A percentile compares a stretch with the other conserved stretches of the same genome.
Evolutionary conservation across 805 yeast species (phyloP).

Genomic region (Candida chauliodis): DNA sequence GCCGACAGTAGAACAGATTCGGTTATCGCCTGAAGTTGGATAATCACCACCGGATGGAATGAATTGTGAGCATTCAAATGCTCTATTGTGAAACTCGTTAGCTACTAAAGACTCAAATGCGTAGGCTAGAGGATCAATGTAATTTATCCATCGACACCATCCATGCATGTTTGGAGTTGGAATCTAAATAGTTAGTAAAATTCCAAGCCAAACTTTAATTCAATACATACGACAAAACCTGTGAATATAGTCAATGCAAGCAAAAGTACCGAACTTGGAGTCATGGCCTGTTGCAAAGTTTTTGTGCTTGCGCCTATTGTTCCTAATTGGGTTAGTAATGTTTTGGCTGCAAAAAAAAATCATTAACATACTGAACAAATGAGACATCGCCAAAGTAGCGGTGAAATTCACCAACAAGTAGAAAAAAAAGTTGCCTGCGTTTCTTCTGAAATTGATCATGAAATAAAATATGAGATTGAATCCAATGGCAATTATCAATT

Average conservation of each 20-base stretch:
- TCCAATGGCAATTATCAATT: slow-evolving; percentile 31
- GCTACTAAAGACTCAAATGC: slow-evolving; percentile 56
- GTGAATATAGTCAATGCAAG: slow-evolving; percentile 55
- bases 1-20: slow-evolving; percentile 60
- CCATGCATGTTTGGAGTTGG: slow-evolving; percentile 47
- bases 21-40: slow-evolving; percentile 31
- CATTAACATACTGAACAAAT: slow-evolving; percentile 24
- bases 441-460: slow-evolving; percentile 32
- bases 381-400: slow-evolving; percentile 37
- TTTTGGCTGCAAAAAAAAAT: neutral
- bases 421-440: slow-evolving; percentile 33
- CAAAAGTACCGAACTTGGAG: slow-evolving; percentile 41
- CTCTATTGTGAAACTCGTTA: slow-evolving; percentile 58
- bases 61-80: slow-evolving; percentile 49
- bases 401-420: slow-evolving; percentile 26
- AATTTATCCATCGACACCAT: slow-evolving; percentile 58
- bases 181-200: slow-evolving; percentile 12
- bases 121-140: slow-evolving; percentile 38
- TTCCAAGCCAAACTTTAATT: neutral
- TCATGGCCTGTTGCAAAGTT: slow-evolving; percentile 36
- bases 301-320: slow-evolving; percentile 39
- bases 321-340: slow-evolving; percentile 7
- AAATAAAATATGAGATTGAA: slow-evolving; percentile 21
- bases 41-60: slow-evolving; percentile 62
- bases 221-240: slow-evolving; percentile 26